Evolutionary conservation across 768 basidiomycete species (phyloP), one percentile per base, ranked within the genome.

Genomic region (Leccinum subgranulosum): DNA sequence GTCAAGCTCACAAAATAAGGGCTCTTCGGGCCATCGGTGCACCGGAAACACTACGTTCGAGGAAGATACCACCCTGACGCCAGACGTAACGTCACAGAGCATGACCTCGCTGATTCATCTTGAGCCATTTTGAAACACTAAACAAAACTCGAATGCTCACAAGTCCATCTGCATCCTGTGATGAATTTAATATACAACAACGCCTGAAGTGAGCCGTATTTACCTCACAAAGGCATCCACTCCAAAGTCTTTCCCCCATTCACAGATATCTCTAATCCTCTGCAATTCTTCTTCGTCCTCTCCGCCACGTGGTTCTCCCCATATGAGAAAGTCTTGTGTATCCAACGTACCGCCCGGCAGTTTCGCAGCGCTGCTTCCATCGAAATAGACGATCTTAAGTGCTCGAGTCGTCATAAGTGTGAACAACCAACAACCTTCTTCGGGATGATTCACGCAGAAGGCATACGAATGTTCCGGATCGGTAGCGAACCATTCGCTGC

Each of bases 111-210:
- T 81, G 47, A 12, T 27, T 3, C 6, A 10, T 6, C 17, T 2
- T 25, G n/a, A 34, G 3, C 4, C 4, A 0, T 10, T n/a, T 36
- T 21, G 7, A 28, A 17, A 6, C 15, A 36, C 36, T 14, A 19
- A 14, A 46, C 9, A 14, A 19, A 11, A 39, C 29, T 25, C n/a
- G 19, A 27, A 28, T 23, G 67, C 79, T 62, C 60, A 80, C 79
- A 83, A 80, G 57, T 79, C 74, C 73, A 76, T 75, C 72, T 80
- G 75, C 79, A 80, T 79, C 55, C 76, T 79, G 29, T 15, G 25
- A 28, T 23, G 2, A 57, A 72, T 76, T 50, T 27, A 45, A 36
- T 17, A 15, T 3, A 14, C 7, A 15, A 50, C 7, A n/a, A 21
- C 1, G 23, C 19, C 69, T 58, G 58, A 75, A 73, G 19, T 70